Evolutionary conservation across 495 filamentous ascomycete species (phyloP), one percentile per base, ranked within the genome.

Genomic region (Daldinia loculata): DNA sequence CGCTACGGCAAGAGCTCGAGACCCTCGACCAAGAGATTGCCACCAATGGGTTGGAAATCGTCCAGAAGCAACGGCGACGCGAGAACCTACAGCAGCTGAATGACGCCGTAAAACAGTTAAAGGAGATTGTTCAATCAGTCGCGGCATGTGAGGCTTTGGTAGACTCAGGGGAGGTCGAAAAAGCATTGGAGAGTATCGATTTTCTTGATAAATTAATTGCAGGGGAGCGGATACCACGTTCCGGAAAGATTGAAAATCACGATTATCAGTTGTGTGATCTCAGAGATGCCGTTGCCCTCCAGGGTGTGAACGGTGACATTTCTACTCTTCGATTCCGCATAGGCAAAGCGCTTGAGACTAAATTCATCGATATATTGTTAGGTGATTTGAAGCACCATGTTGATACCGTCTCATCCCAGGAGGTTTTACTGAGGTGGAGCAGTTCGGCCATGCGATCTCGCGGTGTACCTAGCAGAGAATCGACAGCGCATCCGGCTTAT

Each of bases 1-100:
- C 85, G 2, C 75, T 99, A 53, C 86, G 95, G 39, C 88, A 87
- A 73, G 94, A 97, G 68, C 80, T 99, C 2, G 83, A 88, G 57
- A 86, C 86, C 26, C 85, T 99, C 15, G 96, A 99, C 74, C 83
- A 89, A 51, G 92, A 97, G 66, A 93, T 98, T 83, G 96, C 93
- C 4, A 80, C 93, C 2, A 91, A 90, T 8, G 95, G 95, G 4
- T 77, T 99, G 8, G 90, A 97, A 66, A 89, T 98, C 61, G 89
- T 97, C 6, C 90, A 92, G 41, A 88, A 96, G 76, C 88, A 91
- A 55, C 87, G 91, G 39, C 87, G 92, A 56, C 85, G 90, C 63
- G 93, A 97, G 65, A 99, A 98, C 74, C 80, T 99, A 14, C 86
- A 89, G 52, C 92, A 92, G 76, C 80, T 99, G 12, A 89, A 91